A percentile compares a stretch with the other conserved stretches of the same genome.
These are phyloP conservation scores for Stylonectria norvegica DNA, from an alignment of 2,329 filamentous ascomycete genomes.

Conservation along the genomic window DNA sequence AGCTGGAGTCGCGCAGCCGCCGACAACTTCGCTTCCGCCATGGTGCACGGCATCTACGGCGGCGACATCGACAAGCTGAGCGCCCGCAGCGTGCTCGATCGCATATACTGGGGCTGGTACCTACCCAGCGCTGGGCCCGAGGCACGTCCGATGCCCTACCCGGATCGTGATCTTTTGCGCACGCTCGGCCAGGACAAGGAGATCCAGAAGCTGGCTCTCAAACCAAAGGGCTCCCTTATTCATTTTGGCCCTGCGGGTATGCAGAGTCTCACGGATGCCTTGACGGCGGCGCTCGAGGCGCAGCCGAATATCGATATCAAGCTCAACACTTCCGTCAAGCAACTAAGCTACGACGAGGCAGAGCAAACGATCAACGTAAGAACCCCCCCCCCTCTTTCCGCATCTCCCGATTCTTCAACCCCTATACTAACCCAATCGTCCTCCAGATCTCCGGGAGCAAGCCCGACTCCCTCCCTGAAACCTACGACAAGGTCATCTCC, in stretches of 20 bases:
- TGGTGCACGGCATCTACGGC: slow-evolving; percentile 86
- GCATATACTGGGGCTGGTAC: slow-evolving; percentile 31
- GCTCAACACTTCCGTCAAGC: slow-evolving; percentile 45
- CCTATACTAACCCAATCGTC: slow-evolving; percentile 3
- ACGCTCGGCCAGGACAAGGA: slow-evolving; percentile 27
- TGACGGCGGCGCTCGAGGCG: slow-evolving; percentile 48
- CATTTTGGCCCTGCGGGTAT: slow-evolving; percentile 55
- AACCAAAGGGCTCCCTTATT: slow-evolving; percentile 30
- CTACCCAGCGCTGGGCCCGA: slow-evolving; percentile 31
- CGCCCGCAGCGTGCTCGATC: slow-evolving; percentile 53
- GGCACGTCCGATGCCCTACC: slow-evolving; percentile 39
- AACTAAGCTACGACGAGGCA: slow-evolving; percentile 40
- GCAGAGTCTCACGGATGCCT: slow-evolving; percentile 52
- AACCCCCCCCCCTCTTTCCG: too few species aligned
- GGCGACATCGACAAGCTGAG: slow-evolving; percentile 83
- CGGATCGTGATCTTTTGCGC: slow-evolving; percentile 30
- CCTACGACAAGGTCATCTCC: slow-evolving; percentile 60
- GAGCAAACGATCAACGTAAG: slow-evolving; percentile 42
- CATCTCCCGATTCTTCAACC: too few species aligned
- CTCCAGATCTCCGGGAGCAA: slow-evolving; percentile 17
- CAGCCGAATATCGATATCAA: slow-evolving; percentile 60
- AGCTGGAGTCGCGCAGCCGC: slow-evolving; percentile 42
- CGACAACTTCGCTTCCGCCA: slow-evolving; percentile 72
- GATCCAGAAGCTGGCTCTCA: slow-evolving; percentile 30
- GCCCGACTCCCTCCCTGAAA: slow-evolving; percentile 2